Evolutionary conservation across 2,329 filamentous ascomycete genomes (phyloP).

Genomic region (Setomelanomma holmii): DNA sequence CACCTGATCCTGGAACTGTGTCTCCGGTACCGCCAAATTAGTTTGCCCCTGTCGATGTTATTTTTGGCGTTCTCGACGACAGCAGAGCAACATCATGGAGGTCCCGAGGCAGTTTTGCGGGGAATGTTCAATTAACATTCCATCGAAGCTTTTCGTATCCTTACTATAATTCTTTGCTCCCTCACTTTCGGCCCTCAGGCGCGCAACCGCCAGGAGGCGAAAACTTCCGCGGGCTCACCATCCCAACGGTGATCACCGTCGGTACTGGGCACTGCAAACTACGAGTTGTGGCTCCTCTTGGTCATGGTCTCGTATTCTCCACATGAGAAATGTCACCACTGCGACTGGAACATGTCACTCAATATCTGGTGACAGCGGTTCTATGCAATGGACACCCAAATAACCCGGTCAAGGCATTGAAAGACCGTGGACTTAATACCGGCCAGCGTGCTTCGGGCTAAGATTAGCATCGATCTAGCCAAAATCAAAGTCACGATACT

Average conservation of each 20-base stretch:
- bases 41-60: slow-evolving; percentile 24
- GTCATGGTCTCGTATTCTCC: slow-evolving; percentile 27
- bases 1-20: slow-evolving; percentile 36
- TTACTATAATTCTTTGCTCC: slow-evolving; percentile 30
- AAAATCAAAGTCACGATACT: slow-evolving; percentile 19
- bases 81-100: slow-evolving; percentile 16
- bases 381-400: slow-evolving; percentile 20
- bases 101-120: slow-evolving; percentile 25
- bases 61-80: slow-evolving; percentile 31
- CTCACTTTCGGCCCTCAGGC: slow-evolving; percentile 13
- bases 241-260: slow-evolving; percentile 14
- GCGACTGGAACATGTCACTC: slow-evolving; percentile 22
- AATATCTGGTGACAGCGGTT: slow-evolving; percentile 31
- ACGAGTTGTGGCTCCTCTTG: slow-evolving; percentile 8
- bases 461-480: slow-evolving; percentile 31
- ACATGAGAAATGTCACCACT: slow-evolving; percentile 10
- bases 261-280: slow-evolving; percentile 2
- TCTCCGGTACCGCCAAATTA: slow-evolving; percentile 29
- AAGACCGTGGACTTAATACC: slow-evolving; percentile 29
- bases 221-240: slow-evolving; percentile 3
- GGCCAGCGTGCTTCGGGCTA: slow-evolving; percentile 25
- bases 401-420: slow-evolving; percentile 20
- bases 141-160: slow-evolving; percentile 44
- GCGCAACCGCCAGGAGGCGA: slow-evolving; percentile 8
- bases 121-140: slow-evolving; percentile 31